phyloP scores from a whole-genome alignment of 345 rosid species.

The Iberis pinnata region DNA sequence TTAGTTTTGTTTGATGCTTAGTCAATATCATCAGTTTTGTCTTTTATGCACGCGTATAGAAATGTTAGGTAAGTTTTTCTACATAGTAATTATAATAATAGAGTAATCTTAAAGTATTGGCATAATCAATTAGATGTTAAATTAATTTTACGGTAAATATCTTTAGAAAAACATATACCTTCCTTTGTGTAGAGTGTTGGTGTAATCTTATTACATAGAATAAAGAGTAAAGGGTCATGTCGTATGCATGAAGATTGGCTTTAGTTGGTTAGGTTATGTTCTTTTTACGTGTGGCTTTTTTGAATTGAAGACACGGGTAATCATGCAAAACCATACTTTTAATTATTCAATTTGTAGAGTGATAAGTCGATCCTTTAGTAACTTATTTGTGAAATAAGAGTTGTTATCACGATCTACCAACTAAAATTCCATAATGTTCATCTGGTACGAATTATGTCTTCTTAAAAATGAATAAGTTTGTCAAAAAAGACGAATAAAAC shows the following conservation, averaged over 20 bases:
- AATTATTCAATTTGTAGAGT: not conserved
- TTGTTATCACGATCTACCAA: not conserved
- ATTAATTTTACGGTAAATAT: not conserved
- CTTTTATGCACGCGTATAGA: not conserved
- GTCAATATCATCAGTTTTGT: not conserved
- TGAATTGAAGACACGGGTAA: constrained; percentile 30
- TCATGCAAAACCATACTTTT: constrained; percentile 21
- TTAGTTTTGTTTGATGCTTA: not conserved
- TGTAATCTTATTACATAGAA: constrained; percentile 8
- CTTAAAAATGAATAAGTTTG: no score
- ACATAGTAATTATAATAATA: not conserved
- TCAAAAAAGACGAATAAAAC: no score
- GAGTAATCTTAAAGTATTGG: constrained; percentile 7
- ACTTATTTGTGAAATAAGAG: not conserved
- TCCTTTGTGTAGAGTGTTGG: constrained; percentile 26
- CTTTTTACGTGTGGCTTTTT: constrained; percentile 19
- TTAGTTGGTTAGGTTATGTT: constrained; percentile 24
- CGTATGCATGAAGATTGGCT: constrained; percentile 34
- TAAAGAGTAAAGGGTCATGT: constrained; percentile 31
- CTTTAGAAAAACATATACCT: constrained; percentile 21
- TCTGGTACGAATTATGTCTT: no score
- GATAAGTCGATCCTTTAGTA: not conserved
- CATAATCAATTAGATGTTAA: not conserved
- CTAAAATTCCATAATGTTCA: not conserved
- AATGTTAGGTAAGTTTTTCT: constrained; percentile 9